Conservation (phyloP, 192 early-diverging fungal genomes). For the Coemansia sp. region DNA sequence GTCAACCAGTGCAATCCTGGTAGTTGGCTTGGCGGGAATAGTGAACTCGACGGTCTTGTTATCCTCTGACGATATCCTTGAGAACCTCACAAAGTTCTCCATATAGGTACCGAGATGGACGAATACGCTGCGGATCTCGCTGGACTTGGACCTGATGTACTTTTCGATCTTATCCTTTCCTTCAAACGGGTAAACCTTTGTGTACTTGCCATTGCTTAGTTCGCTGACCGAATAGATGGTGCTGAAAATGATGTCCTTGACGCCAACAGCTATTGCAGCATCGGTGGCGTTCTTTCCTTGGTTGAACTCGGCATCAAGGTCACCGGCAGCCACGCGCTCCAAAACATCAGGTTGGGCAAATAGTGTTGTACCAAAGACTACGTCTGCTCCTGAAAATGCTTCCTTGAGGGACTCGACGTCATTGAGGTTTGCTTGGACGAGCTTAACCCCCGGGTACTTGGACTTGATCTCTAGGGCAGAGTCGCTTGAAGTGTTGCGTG, state of each 20-base stretch:
- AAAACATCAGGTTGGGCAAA: conserved; percentile 3
- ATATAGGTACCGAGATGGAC: conserved; percentile 36
- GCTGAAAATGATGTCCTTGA: conserved; percentile 20
- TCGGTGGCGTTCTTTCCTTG: conserved; percentile 39
- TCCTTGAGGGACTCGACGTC: conserved; percentile 15
- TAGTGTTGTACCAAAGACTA: conserved; percentile 32
- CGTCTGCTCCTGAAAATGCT: conserved; percentile 17
- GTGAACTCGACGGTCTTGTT: conserved; percentile 35
- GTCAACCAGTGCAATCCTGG: conserved; percentile 34
- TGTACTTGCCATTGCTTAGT: conserved; percentile 22
- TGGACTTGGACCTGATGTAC: conserved; percentile 30
- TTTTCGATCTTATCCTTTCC: conserved; percentile 37
- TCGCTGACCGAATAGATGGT: conserved; percentile 26
- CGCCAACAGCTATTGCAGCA: conserved; percentile 23
- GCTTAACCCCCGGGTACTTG: conserved; percentile 28
- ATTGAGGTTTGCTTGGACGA: conserved; percentile 23
- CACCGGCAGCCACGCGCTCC: conserved; percentile 5
- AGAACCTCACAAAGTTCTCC: conserved; percentile 32
- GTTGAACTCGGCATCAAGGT: conserved; percentile 27
- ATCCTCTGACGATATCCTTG: conserved; percentile 36
- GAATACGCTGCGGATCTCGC: conserved; percentile 20
- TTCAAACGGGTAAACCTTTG: conserved; percentile 24
- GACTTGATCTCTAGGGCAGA: conserved; percentile 1
- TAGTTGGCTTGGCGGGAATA: conserved; percentile 19
- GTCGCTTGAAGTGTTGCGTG: conserved; percentile 11